Evolutionary conservation across 1,139 yeast genomes (phyloP).

Genomic region (Nadsonia commutata): DNA sequence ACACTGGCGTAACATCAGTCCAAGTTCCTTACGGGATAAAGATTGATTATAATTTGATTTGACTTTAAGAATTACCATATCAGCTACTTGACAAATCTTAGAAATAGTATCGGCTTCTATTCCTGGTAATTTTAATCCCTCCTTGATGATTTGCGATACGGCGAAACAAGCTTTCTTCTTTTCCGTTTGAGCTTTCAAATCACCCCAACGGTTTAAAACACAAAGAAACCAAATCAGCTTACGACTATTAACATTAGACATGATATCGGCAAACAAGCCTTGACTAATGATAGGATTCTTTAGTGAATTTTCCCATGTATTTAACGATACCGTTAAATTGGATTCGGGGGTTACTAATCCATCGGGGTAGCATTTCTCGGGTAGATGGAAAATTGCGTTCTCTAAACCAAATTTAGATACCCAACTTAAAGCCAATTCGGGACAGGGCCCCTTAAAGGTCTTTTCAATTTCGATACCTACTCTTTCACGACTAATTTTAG

Average conservation of each 20-base stretch:
- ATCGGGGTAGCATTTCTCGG: conserved; percentile 3
- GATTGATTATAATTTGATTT: conserved; percentile 4
- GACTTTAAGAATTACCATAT: conserved; percentile 13
- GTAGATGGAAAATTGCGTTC: conserved; percentile 37
- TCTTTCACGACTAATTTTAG: conserved; percentile 80
- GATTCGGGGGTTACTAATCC: neutral
- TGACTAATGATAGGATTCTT: neutral
- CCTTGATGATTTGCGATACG: conserved; percentile 37
- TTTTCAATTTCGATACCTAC: conserved; percentile 78
- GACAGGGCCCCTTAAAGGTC: conserved; percentile 47
- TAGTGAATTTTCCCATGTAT: conserved; percentile 3
- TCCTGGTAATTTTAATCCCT: conserved; percentile 56
- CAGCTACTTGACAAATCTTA: conserved; percentile 16
- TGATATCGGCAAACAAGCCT: neutral
- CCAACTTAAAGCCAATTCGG: conserved; percentile 48
- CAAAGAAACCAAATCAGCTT: conserved; percentile 4
- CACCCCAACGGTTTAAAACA: conserved; percentile 34
- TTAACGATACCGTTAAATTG: neutral
- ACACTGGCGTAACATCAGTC: conserved; percentile 41
- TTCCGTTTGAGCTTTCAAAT: conserved; percentile 25
- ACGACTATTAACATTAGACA: conserved; percentile 3
- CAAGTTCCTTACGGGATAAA: conserved; percentile 39
- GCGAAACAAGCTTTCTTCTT: conserved; percentile 27
- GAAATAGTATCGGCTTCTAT: conserved; percentile 32
- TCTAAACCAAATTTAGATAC: conserved; percentile 42